Evolutionary conservation across 2,329 filamentous ascomycete genomes (phyloP).

Genomic region (Raffaelea deltoideospora): DNA sequence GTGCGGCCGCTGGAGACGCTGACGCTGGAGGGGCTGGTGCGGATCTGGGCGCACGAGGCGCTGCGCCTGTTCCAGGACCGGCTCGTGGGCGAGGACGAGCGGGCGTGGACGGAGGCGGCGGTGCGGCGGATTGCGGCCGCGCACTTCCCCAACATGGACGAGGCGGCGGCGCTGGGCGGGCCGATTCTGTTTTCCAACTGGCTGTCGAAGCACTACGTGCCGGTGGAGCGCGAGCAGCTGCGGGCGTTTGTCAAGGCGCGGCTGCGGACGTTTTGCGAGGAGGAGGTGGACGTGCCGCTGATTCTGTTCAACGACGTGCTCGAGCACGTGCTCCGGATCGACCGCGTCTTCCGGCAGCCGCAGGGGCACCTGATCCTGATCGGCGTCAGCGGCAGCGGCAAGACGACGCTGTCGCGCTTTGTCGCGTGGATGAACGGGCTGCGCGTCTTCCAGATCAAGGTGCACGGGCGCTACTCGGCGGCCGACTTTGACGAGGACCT

Average conservation of each 20-base stretch:
- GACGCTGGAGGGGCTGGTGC: conserved; percentile 76
- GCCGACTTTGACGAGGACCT: conserved; percentile 99
- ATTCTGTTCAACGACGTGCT: conserved; percentile 99
- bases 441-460: conserved; percentile 99
- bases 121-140: conserved; percentile 77
- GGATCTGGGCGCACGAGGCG: conserved; percentile 97
- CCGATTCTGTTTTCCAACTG: conserved; percentile 98
- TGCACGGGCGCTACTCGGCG: conserved; percentile 93
- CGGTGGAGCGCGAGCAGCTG: conserved; percentile 86
- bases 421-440: conserved; percentile 99
- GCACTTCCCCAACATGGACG: conserved; percentile 89
- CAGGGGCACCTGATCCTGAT: conserved; percentile 98
- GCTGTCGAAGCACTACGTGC: conserved; percentile 97
- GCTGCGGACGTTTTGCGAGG: conserved; percentile 95
- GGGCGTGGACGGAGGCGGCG: conserved; percentile 84
- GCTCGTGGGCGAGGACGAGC: conserved; percentile 84
- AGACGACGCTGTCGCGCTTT: conserved; percentile 94
- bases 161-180: conserved; percentile 72
- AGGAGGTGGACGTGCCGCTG: conserved; percentile 95
- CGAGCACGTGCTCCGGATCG: conserved; percentile 94
- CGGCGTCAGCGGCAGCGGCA: conserved; percentile 94
- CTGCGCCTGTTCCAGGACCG: conserved; percentile 93
- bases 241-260: conserved; percentile 96
- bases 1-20: conserved; percentile 83
- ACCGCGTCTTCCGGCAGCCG: conserved; percentile 94